Conservation (phyloP, 2,329 filamentous ascomycete species). For the Fusarium tuaranense region DNA sequence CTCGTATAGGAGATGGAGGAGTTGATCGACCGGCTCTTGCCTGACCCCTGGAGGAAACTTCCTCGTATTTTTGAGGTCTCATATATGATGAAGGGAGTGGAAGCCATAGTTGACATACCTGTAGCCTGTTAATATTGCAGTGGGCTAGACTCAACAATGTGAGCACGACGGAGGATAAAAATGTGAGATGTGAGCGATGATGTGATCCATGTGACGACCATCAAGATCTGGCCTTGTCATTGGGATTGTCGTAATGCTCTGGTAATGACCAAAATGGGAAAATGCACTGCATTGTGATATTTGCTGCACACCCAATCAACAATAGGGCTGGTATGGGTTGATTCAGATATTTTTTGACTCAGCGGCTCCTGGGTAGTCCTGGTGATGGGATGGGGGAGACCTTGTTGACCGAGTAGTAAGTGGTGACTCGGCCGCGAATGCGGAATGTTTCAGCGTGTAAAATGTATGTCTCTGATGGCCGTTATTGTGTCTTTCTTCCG, state of each 20-base stretch:
- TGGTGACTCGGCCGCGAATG: background rate
- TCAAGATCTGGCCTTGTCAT: background rate
- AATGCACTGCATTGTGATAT: background rate
- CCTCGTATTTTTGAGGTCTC: background rate
- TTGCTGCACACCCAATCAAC: background rate
- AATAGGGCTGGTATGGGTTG: background rate
- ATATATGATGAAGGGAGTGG: background rate
- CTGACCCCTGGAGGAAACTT: background rate
- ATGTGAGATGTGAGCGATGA: background rate
- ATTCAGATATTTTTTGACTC: background rate
- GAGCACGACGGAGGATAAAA: background rate
- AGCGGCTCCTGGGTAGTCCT: background rate
- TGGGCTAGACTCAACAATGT: background rate
- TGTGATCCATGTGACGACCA: background rate
- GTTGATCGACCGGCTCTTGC: background rate
- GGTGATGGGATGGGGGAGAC: background rate
- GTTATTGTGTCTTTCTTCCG: background rate
- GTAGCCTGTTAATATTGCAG: background rate
- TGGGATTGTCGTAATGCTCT: background rate
- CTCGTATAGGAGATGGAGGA: background rate
- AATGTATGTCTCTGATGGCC: background rate
- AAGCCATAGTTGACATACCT: background rate
- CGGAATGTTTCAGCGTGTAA: background rate
- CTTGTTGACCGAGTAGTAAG: background rate
- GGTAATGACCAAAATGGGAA: background rate